Evolutionary conservation across 306 rosid genomes (phyloP), one percentile per base, ranked within the genome.

Genomic region (Pterocarpus macrocarpus): DNA sequence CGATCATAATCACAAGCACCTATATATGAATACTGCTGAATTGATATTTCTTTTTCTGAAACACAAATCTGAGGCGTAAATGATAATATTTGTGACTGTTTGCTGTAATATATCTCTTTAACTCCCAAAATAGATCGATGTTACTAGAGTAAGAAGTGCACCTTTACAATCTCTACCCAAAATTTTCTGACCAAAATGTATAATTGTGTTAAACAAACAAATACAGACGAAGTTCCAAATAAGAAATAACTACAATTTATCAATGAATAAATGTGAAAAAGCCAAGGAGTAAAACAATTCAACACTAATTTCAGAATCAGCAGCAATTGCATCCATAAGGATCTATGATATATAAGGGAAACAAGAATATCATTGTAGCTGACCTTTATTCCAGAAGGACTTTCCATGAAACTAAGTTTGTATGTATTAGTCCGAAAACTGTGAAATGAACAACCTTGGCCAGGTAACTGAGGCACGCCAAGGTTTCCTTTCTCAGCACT

Each of bases 401-500:
- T 93, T 86, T 91, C 99, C 94, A 91, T 93, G 87, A 95, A 93
- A 85, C 92, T 91, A 79, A 95, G 98, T 87, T 95, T 95, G 88
- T 91, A 95, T 7, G 98, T 89, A 74, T 95, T 95, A 32, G 99
- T 93, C 32, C 85, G 88, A 61, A 95, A 95, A 89, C 99, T 93
- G 66, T 95, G 99, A 86, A 95, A 93, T n/a, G 98, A 95, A 80
- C 99, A 95, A 59, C 99, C 99, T 86, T 95, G 97, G 57, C 99
- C 99, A 8, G 97, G 94, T 83, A 95, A 83, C 81, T 95, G 99
- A 65, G 98, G 97, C 78, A 95, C 90, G 8, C 97, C 99, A 44
- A 96, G 99, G 81, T 96, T 96, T 56, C 94, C 97, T 87, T 85
- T 96, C 61, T 93, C 97, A 10, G 91, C 89, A 62, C 98, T 92